Percentiles rank a stretch among this genome's conserved stretches.
These are phyloP conservation scores for Macrocybe gigantea DNA, from an alignment of 768 basidiomycete genomes.

Conservation along the genomic window DNA sequence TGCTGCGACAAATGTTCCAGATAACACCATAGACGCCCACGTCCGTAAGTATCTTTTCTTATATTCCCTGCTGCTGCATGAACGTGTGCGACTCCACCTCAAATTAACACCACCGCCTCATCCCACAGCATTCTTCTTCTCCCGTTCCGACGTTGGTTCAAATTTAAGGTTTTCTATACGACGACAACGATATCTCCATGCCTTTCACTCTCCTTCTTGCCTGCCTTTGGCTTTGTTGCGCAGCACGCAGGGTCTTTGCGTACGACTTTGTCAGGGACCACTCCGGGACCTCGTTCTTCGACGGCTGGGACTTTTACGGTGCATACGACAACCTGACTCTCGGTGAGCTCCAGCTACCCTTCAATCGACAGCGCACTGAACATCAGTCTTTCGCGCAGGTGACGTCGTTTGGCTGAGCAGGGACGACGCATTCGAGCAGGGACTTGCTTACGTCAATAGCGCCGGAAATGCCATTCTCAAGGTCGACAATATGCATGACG, in stretches of 20 bases:
- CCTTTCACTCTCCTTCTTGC: too few relatives aligned
- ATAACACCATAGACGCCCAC: too few relatives aligned
- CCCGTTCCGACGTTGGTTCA: too few relatives aligned
- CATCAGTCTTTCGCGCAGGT: constrained; percentile 27
- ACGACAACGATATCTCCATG: too few relatives aligned
- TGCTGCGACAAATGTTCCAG: too few relatives aligned
- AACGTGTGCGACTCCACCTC: too few relatives aligned
- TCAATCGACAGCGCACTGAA: background rate
- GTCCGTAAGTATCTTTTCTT: too few relatives aligned
- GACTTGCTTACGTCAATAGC: constrained; percentile 54
- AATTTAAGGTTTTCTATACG: too few relatives aligned
- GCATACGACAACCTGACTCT: constrained; percentile 41
- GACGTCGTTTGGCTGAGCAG: constrained; percentile 56
- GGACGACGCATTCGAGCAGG: constrained; percentile 36
- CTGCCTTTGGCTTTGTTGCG: too few relatives aligned
- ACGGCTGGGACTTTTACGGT: constrained; percentile 51
- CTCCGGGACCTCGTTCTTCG: constrained; percentile 45
- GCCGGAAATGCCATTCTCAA: constrained; percentile 64
- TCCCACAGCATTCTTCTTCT: too few relatives aligned
- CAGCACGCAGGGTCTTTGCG: background rate
- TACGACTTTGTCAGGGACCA: constrained; percentile 32
- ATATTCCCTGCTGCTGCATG: too few relatives aligned
- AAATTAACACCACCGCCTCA: too few relatives aligned
- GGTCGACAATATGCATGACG: constrained; percentile 64
- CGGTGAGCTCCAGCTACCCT: constrained; percentile 19